These are phyloP conservation scores for Ampelomyces quisqualis DNA, from an alignment of 2,329 filamentous ascomycete species.

Conservation along the genomic window DNA sequence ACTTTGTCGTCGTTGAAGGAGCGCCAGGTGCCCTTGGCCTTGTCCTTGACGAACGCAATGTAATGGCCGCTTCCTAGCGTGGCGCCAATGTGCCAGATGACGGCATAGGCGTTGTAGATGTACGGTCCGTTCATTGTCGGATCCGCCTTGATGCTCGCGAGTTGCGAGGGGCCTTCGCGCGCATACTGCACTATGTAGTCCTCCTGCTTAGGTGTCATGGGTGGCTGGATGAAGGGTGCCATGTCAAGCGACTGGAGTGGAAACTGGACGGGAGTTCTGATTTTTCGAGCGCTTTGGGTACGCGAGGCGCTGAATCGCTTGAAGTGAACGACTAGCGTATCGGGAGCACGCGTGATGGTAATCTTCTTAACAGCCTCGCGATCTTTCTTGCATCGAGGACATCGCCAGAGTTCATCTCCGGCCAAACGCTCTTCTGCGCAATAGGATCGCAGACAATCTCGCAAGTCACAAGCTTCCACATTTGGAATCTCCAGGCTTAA, in stretches of 20 bases:
- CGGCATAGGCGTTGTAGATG: slow-evolving; percentile 81
- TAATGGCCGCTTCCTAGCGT: slow-evolving; percentile 77
- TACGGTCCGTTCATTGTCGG: slow-evolving; percentile 59
- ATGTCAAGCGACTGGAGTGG: slow-evolving; percentile 70
- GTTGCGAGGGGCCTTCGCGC: slow-evolving; percentile 27
- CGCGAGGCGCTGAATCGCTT: slow-evolving; percentile 66
- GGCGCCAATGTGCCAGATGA: slow-evolving; percentile 73
- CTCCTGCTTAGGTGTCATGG: slow-evolving; percentile 42
- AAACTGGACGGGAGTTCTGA: slow-evolving; percentile 71
- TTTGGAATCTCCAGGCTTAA: slow-evolving; percentile 70
- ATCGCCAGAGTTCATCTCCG: slow-evolving; percentile 69
- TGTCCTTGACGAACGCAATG: slow-evolving; percentile 60
- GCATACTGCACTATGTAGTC: slow-evolving; percentile 39
- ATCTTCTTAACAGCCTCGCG: slow-evolving; percentile 69
- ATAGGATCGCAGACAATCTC: slow-evolving; percentile 70
- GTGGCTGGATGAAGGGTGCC: slow-evolving; percentile 59
- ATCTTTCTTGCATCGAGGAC: slow-evolving; percentile 70
- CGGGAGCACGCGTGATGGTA: slow-evolving; percentile 74
- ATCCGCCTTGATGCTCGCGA: slow-evolving; percentile 42
- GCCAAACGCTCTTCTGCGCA: slow-evolving; percentile 66
- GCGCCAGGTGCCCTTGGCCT: slow-evolving; percentile 58
- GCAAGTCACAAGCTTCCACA: slow-evolving; percentile 60
- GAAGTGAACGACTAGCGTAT: slow-evolving; percentile 75
- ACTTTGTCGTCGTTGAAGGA: slow-evolving; percentile 59
- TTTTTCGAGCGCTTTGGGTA: slow-evolving; percentile 63